These are phyloP conservation scores for Nicotiana tabacum DNA, from an alignment of 257 asterid species.

Conservation along the genomic window DNA sequence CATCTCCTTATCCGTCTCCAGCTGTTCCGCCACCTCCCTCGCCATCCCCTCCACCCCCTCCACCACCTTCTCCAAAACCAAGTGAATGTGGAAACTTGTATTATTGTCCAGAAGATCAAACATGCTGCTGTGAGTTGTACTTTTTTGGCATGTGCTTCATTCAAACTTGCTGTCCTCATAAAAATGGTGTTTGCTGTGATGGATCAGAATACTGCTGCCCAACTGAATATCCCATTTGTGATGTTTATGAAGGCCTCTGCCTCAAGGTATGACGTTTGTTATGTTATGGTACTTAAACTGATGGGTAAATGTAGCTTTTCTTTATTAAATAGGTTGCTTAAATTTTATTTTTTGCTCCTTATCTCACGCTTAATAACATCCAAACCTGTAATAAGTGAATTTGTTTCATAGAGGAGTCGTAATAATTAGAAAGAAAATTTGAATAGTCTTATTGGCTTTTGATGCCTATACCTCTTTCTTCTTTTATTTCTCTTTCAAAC, in stretches of 20 bases:
- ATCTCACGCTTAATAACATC: neutral
- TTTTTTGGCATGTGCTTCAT: conserved; percentile 8
- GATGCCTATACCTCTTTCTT: neutral
- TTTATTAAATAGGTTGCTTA: too few relatives aligned
- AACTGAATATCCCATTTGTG: conserved; percentile 26
- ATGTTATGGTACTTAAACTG: too few relatives aligned
- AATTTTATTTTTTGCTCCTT: neutral
- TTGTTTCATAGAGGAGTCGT: neutral
- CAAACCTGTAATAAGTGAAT: neutral
- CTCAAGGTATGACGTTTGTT: conserved; percentile 9
- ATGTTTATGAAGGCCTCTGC: conserved; percentile 19
- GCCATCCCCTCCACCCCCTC: conserved; percentile 5
- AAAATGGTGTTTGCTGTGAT: conserved; percentile 22
- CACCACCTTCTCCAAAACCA: conserved; percentile 6
- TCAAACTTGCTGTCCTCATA: conserved; percentile 11
- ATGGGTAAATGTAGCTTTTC: too few relatives aligned
- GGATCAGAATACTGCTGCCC: conserved; percentile 27
- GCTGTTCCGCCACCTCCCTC: conserved; percentile 10
- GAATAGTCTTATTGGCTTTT: neutral
- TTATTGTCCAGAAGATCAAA: conserved; percentile 18
- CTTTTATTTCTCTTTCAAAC: neutral
- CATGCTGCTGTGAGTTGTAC: conserved; percentile 21
- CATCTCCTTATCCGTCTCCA: conserved; percentile 16
- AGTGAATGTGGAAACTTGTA: conserved; percentile 16
- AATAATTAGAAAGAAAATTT: neutral